Conservation (phyloP, 345 rosid genomes). For the Pugionium dolabratum region DNA sequence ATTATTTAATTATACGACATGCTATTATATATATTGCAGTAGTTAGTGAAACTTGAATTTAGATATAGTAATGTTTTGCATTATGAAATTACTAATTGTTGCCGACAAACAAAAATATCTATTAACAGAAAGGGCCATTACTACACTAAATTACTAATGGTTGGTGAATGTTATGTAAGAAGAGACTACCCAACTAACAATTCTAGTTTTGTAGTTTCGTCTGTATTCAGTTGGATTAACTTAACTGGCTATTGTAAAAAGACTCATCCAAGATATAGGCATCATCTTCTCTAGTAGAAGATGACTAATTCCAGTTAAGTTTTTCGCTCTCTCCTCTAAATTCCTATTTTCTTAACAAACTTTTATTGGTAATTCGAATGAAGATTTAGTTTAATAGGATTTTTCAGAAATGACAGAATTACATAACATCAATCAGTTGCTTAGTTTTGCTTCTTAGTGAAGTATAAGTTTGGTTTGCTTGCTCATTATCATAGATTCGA, state of each 20-base stretch:
- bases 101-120: background rate
- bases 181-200: slow-evolving; percentile 27
- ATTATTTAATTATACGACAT: too few relatives aligned
- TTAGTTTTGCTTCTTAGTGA: slow-evolving; percentile 10
- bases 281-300: background rate
- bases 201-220: slow-evolving; percentile 21
- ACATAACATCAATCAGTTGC: background rate
- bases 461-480: slow-evolving; percentile 5
- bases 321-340: background rate
- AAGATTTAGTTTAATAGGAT: background rate
- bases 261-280: background rate
- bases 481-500: slow-evolving; percentile 1
- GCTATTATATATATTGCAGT: background rate
- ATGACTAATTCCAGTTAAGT: background rate
- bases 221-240: slow-evolving; percentile 20
- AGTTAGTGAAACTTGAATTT: slow-evolving; percentile 3
- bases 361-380: background rate
- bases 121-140: background rate
- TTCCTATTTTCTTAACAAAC: background rate
- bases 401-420: background rate
- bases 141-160: background rate
- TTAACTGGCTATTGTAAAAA: slow-evolving; percentile 13
- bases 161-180: background rate
- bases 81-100: background rate
- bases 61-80: background rate